phyloP scores from a whole-genome alignment of 1,284 basidiomycete species.

The Gastroboletus turbinatus region DNA sequence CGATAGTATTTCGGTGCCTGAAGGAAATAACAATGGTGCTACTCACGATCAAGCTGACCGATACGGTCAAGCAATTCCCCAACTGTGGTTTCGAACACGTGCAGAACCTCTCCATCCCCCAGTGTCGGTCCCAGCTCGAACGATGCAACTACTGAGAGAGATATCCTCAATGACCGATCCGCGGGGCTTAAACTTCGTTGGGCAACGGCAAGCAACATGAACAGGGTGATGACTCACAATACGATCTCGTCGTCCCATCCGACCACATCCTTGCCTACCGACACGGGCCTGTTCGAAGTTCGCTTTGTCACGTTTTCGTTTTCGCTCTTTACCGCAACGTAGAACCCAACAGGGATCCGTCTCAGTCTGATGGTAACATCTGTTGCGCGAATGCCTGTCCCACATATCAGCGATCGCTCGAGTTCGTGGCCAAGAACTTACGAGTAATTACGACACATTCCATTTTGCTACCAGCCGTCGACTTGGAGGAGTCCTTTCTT shows the following conservation, averaged over 20 bases:
- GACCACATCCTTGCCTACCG: not conserved
- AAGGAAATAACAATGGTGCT: not conserved
- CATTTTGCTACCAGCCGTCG: not conserved
- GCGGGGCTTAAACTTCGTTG: not conserved
- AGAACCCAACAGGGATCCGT: slow-evolving; percentile 3
- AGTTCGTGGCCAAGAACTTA: not conserved
- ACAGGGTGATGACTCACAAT: not conserved
- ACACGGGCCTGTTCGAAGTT: not conserved
- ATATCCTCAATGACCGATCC: not conserved
- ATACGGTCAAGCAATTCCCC: not conserved
- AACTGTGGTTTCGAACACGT: not conserved
- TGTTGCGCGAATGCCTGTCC: not conserved
- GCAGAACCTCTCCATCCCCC: not conserved
- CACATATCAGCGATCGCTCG: not conserved
- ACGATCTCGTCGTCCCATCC: slow-evolving; percentile 4
- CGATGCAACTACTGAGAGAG: not conserved
- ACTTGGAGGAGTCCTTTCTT: not conserved
- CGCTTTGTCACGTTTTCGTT: not conserved
- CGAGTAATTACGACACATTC: not conserved
- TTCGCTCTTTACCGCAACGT: not conserved
- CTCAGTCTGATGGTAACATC: not conserved
- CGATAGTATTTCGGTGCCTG: not conserved
- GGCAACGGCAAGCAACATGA: not conserved
- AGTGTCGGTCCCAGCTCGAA: not conserved
- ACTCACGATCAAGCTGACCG: not conserved